Percentiles rank a stretch among this genome's conserved stretches.
Evolutionary conservation across 192 early-diverging fungal genomes (phyloP).

Genomic region (Coemansia sp.): DNA sequence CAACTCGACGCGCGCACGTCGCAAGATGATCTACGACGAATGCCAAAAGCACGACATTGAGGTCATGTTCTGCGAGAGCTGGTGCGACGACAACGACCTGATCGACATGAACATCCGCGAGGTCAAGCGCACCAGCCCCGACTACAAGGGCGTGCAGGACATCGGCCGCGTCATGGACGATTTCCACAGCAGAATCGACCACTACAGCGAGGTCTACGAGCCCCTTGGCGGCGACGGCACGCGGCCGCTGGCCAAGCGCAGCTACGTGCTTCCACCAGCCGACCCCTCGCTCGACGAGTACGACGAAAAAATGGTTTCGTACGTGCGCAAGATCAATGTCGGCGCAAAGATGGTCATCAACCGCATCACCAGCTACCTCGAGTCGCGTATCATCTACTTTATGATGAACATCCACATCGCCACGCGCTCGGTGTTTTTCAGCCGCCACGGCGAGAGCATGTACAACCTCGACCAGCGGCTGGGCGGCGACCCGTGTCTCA

Average conservation of each 20-base stretch:
- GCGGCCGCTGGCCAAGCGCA: conserved; percentile 49
- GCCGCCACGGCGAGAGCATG: conserved; percentile 89
- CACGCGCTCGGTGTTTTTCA: conserved; percentile 92
- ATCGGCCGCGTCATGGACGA: conserved; percentile 86
- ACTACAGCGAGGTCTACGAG: conserved; percentile 92
- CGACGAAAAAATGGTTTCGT: conserved; percentile 72
- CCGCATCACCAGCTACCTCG: conserved; percentile 92
- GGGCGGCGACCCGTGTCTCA: conserved; percentile 92
- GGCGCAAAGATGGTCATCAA: conserved; percentile 90
- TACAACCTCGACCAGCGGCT: conserved; percentile 92
- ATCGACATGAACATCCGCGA: conserved; percentile 92
- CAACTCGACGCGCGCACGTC: conserved; percentile 85
- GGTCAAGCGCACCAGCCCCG: conserved; percentile 93
- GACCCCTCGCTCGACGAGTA: conserved; percentile 50
- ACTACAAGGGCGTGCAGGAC: conserved; percentile 84
- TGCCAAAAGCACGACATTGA: conserved; percentile 77
- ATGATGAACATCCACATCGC: conserved; percentile 99
- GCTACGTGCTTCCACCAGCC: conserved; percentile 49
- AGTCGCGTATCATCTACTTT: conserved; percentile 97
- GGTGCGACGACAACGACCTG: conserved; percentile 89
- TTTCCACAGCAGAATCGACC: conserved; percentile 87
- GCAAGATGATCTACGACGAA: conserved; percentile 71
- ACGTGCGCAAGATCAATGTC: conserved; percentile 95
- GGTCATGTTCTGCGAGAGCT: conserved; percentile 95
- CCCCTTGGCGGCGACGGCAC: conserved; percentile 66